These are phyloP conservation scores for Linnemannia hyalina DNA, from an alignment of 192 early-diverging fungal genomes.

Conservation along the genomic window DNA sequence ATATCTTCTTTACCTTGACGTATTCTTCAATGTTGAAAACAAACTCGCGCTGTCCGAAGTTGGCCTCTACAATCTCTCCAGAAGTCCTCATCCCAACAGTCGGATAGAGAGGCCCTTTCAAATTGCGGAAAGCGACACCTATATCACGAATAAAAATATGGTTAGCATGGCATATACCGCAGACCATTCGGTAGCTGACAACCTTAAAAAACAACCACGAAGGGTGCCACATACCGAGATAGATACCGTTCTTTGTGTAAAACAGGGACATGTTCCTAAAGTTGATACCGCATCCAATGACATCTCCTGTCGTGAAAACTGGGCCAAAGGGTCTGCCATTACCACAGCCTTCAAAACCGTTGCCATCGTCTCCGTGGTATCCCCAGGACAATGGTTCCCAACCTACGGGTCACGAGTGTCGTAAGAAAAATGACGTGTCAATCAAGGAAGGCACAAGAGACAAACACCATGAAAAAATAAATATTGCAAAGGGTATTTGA, in stretches of 20 bases:
- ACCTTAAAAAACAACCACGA: not conserved
- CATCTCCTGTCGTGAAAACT: constrained; percentile 91
- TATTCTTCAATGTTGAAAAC: constrained; percentile 80
- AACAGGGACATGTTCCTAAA: constrained; percentile 81
- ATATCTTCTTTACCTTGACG: constrained; percentile 60
- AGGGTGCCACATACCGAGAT: constrained; percentile 63
- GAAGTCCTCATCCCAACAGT: constrained; percentile 80
- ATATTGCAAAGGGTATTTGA: not conserved
- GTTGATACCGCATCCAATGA: constrained; percentile 94
- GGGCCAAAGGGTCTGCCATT: constrained; percentile 90
- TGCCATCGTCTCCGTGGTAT: constrained; percentile 97
- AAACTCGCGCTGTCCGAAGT: constrained; percentile 83
- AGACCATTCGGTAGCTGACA: constrained; percentile 68
- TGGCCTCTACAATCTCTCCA: constrained; percentile 79
- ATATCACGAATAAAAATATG: not conserved
- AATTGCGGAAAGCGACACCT: constrained; percentile 57
- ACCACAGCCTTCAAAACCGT: constrained; percentile 81
- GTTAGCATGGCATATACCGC: constrained; percentile 31
- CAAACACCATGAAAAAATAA: not conserved
- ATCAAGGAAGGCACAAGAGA: not conserved
- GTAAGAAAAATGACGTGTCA: not conserved
- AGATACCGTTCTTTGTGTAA: constrained; percentile 94
- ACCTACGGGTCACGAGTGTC: constrained; percentile 61
- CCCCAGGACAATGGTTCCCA: constrained; percentile 94
- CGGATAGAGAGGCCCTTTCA: constrained; percentile 72